Percentiles rank a stretch among this genome's conserved stretches.
Evolutionary conservation across 805 yeast species (phyloP).

Genomic region (Myxozyma neotropica): DNA sequence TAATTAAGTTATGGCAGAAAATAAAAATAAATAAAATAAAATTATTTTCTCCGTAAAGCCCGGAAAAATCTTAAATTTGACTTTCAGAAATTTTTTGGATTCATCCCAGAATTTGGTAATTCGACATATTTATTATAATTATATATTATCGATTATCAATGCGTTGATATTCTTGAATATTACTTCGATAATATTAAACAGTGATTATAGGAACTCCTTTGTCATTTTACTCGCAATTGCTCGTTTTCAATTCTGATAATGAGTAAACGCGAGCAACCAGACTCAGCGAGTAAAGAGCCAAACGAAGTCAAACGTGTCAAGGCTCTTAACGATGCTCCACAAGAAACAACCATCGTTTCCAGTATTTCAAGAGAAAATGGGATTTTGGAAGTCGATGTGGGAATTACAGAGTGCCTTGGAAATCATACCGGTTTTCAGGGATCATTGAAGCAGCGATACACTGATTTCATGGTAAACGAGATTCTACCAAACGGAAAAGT

Average conservation of each 20-base stretch:
- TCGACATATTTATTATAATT: not conserved
- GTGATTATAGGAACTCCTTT: not conserved
- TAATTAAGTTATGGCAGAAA: too few species aligned
- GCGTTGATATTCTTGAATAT: too few species aligned
- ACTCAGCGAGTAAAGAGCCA: not conserved
- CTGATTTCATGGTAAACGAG: conserved; percentile 94
- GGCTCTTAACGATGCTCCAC: not conserved
- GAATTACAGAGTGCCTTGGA: conserved; percentile 73
- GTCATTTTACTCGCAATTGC: not conserved
- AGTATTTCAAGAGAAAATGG: conserved; percentile 72
- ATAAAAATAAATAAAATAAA: too few species aligned
- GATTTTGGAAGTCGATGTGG: conserved; percentile 72
- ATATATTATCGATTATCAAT: too few species aligned
- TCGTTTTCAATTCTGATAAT: not conserved
- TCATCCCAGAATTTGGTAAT: too few species aligned
- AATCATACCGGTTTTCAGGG: conserved; percentile 71
- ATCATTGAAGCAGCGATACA: conserved; percentile 72
- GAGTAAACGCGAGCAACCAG: conserved; percentile 7
- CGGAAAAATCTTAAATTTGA: too few species aligned
- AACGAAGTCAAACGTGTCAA: not conserved
- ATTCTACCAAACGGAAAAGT: conserved; percentile 69
- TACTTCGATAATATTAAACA: not conserved
- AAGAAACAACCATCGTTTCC: conserved; percentile 49
- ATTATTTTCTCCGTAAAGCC: too few species aligned
- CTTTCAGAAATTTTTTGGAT: too few species aligned